Percentiles rank a stretch among this genome's conserved stretches.
phyloP scores from a whole-genome alignment of 2,329 filamentous ascomycete species.

The Fusarium pilosicola region DNA sequence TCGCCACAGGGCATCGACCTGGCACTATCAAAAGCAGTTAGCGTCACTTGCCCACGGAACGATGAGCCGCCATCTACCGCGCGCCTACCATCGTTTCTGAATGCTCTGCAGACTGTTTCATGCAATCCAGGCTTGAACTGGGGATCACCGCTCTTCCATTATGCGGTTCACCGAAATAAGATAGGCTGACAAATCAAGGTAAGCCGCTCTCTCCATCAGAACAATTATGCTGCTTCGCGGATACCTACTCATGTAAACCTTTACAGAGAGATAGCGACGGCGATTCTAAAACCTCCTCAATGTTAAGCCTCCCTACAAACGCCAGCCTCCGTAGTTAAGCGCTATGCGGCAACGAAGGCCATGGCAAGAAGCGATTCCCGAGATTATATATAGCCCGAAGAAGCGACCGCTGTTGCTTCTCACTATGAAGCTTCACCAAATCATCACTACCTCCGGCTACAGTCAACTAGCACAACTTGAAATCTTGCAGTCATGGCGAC shows the following conservation, averaged over 20 bases:
- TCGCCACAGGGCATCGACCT: background rate
- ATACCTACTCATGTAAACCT: background rate
- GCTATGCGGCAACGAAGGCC: background rate
- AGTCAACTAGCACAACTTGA: no score
- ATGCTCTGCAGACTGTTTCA: accelerated
- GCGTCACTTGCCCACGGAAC: background rate
- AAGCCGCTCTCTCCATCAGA: no score
- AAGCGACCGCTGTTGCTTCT: no score
- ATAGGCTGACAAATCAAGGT: background rate
- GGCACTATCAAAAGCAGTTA: background rate
- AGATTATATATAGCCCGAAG: background rate
- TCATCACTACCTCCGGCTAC: no score
- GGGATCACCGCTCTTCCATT: background rate
- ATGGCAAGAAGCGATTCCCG: no score
- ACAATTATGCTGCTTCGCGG: background rate
- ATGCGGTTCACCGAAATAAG: background rate
- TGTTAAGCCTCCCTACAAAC: no score
- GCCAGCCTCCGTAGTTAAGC: background rate
- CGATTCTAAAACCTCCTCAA: background rate
- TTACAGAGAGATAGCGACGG: no score
- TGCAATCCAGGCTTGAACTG: no score
- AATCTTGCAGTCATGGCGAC: background rate
- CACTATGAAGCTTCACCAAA: background rate
- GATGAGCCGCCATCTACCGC: background rate
- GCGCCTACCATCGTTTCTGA: background rate